Evolutionary conservation across 352 stramenopile genomes (phyloP).

Genomic region (Hyphochytrium catenoides): DNA sequence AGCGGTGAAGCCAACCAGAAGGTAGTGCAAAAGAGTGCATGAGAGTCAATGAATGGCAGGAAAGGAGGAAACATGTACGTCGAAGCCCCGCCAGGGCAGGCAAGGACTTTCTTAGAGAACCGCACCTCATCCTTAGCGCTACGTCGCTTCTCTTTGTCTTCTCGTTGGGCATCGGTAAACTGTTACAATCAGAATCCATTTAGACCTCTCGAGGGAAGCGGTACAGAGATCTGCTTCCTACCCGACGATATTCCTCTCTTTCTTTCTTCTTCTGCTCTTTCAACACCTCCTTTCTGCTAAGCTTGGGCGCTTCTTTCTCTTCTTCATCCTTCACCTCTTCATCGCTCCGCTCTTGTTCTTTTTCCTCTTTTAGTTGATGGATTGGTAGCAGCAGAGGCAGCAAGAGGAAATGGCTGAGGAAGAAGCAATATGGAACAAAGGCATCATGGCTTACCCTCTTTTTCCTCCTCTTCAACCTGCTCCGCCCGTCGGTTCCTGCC

Average conservation of each 20-base stretch:
- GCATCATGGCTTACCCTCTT: conserved; percentile 3
- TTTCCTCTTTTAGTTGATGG: conserved; percentile 3
- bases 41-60: neutral
- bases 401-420: no score
- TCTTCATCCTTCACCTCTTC: conserved; percentile 6
- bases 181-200: conserved; percentile 11
- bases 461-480: conserved; percentile 9
- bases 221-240: conserved; percentile 6
- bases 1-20: no score
- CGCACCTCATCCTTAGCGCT: conserved; percentile 27
- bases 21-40: no score
- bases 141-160: conserved; percentile 21
- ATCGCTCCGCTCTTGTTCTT: conserved; percentile 8
- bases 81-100: no score
- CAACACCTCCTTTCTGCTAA: conserved; percentile 40
- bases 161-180: conserved; percentile 36
- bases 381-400: conserved; percentile 1
- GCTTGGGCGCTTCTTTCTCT: conserved; percentile 3
- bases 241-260: conserved; percentile 33
- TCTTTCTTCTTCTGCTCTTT: conserved; percentile 48
- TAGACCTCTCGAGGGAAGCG: no score
- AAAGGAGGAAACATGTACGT: no score
- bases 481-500: conserved; percentile 21
- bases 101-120: no score
- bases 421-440: no score